Conservation (phyloP, 2,329 filamentous ascomycete genomes). For the Ceratocystiopsis minuta region DNA sequence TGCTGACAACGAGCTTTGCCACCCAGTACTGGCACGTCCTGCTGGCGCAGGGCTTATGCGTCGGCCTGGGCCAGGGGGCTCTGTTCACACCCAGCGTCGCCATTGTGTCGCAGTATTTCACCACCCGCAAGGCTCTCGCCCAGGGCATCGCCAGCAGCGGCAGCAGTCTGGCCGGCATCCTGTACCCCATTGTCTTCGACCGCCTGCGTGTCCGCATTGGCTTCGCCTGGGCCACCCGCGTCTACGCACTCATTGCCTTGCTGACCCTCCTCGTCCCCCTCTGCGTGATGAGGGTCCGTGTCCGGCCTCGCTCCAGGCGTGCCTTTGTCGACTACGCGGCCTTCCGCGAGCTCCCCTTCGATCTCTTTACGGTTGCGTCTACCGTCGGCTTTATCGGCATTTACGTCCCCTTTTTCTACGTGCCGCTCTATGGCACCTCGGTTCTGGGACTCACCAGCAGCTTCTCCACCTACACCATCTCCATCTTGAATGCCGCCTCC, state of each 20-base stretch:
- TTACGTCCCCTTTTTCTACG: slow-evolving; percentile 12
- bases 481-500: slow-evolving; percentile 18
- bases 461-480: slow-evolving; percentile 12
- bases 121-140: slow-evolving; percentile 37
- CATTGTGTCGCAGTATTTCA: slow-evolving; percentile 43
- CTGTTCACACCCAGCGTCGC: slow-evolving; percentile 35
- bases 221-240: slow-evolving; percentile 6
- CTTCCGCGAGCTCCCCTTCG: slow-evolving; percentile 10
- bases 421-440: slow-evolving; percentile 11
- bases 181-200: slow-evolving; percentile 5
- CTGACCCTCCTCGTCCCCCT: too few species aligned
- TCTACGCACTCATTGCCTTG: slow-evolving; percentile 4
- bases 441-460: too few species aligned
- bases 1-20: slow-evolving; percentile 26
- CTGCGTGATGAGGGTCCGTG: too few species aligned
- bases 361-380: slow-evolving; percentile 8
- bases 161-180: slow-evolving; percentile 34
- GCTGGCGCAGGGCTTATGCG: slow-evolving; percentile 35
- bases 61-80: slow-evolving; percentile 35
- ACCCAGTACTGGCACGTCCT: slow-evolving; percentile 29
- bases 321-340: too few species aligned
- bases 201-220: slow-evolving; percentile 1
- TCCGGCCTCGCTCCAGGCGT: not conserved
- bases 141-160: slow-evolving; percentile 42
- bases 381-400: slow-evolving; percentile 13